These are phyloP conservation scores for Rosa chinensis DNA, from an alignment of 306 rosid species.

Conservation along the genomic window DNA sequence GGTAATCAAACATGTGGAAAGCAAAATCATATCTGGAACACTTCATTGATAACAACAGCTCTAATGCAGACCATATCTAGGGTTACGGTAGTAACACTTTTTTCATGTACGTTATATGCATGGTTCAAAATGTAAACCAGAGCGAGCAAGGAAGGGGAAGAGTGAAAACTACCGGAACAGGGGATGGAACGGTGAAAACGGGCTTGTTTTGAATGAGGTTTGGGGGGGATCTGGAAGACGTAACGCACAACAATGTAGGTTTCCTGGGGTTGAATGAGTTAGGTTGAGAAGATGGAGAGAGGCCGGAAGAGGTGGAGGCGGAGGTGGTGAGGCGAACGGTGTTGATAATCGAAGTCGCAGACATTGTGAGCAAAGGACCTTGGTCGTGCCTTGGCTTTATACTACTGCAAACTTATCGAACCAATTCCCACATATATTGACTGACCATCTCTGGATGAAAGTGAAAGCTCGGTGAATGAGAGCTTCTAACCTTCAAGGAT, in stretches of 20 bases:
- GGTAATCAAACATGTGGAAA: slow-evolving; percentile 3
- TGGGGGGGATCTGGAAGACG: slow-evolving; percentile 48
- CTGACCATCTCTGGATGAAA: slow-evolving; percentile 36
- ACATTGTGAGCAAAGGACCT: slow-evolving; percentile 54
- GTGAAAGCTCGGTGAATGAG: slow-evolving; percentile 56
- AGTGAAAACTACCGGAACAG: slow-evolving; percentile 55
- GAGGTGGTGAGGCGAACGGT: slow-evolving; percentile 46
- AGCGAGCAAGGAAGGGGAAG: background rate
- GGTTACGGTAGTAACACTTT: background rate
- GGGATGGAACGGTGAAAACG: slow-evolving; percentile 75
- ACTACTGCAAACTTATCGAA: background rate
- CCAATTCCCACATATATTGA: slow-evolving; percentile 11
- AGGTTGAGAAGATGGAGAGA: slow-evolving; percentile 16
- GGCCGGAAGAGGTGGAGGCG: slow-evolving; percentile 32
- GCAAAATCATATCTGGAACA: background rate
- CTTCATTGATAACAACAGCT: background rate
- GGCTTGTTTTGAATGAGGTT: slow-evolving; percentile 78
- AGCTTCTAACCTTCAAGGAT: slow-evolving; percentile 78
- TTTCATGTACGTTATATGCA: background rate
- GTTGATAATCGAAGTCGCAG: slow-evolving; percentile 66
- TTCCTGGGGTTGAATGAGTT: slow-evolving; percentile 25
- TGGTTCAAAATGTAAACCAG: background rate
- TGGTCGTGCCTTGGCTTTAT: slow-evolving; percentile 31
- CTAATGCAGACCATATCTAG: background rate
- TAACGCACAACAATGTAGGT: slow-evolving; percentile 45